phyloP scores from a whole-genome alignment of 129 eudicot genomes.

The Arctium minus region DNA sequence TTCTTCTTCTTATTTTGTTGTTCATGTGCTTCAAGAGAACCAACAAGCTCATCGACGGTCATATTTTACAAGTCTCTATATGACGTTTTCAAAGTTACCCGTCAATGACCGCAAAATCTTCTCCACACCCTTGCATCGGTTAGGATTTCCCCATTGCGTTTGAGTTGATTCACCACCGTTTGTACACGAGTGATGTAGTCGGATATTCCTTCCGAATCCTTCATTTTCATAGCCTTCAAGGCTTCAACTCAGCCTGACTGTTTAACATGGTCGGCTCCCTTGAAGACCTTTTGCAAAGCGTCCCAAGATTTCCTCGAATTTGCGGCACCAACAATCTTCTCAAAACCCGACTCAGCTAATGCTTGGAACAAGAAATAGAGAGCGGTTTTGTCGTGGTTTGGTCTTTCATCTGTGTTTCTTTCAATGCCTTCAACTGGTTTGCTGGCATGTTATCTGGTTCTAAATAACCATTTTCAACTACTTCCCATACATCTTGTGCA shows the following conservation, averaged over 20 bases:
- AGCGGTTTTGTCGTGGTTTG: neutral
- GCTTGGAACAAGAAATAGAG: neutral
- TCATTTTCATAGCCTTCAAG: neutral
- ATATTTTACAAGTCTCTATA: too few relatives aligned
- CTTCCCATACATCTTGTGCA: slow-evolving; percentile 1
- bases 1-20: neutral
- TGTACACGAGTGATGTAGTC: neutral
- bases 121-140: neutral
- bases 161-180: neutral
- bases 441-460: neutral
- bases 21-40: neutral
- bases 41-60: too few relatives aligned
- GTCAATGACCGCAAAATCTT: neutral
- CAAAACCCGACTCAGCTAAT: neutral
- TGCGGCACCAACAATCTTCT: neutral
- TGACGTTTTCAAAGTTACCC: neutral
- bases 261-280: neutral
- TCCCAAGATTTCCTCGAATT: neutral
- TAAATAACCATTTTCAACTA: neutral
- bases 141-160: neutral
- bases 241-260: neutral
- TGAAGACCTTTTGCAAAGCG: neutral
- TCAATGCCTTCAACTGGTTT: neutral
- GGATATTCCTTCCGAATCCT: too few relatives aligned
- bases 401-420: neutral